Base-by-base conservation (phyloP, 768 basidiomycete species). In the Cyathus striatus region DNA sequence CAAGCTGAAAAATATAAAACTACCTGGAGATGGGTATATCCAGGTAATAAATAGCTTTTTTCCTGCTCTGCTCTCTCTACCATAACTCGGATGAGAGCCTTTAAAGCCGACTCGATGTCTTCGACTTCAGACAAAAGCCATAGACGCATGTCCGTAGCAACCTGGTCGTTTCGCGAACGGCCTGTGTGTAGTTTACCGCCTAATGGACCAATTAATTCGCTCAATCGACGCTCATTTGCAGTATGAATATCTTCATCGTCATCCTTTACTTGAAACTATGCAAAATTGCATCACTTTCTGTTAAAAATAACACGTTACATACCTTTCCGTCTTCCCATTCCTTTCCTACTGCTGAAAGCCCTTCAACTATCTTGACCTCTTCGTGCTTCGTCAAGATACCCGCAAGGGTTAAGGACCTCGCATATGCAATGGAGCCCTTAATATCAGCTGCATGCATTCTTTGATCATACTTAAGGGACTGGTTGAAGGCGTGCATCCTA, bases 241-340 rank as follows among this genome's bases (percentile, higher is more conserved):
- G 96, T 99, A 62, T 98, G 95, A 46, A 99, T 98, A 57, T 99
- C 96, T 57, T 99, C 96, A 54, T 99, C 96, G 52, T 95, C 92
- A n/a, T 79, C 70, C 47, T 84, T 71, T 23, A 81, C 65, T 43
- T 68, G 59, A 58, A 99, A 99, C 87, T 94, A 54, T 26, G 33
- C 30, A 25, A 9, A 18, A 27, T 22, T 13, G 46, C 23, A 48
- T 20, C 18, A 21, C 39, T 24, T 18, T 18, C 5, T 21, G 24
- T 30, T n/a, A 27, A 37, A 25, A 21, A 42, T 23, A 38, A 23
- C 25, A 18, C 34, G 40, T 44, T n/a, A 62, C 79, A 44, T 54
- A 91, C 92, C 56, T 70, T 69, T 36, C 88, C 86, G 14, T 70
- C 70, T 52, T 77, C 75, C 96, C 96, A 99, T 66, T 98, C 96